phyloP scores from a whole-genome alignment of 495 filamentous ascomycete species.

The Parmelia sp. region DNA sequence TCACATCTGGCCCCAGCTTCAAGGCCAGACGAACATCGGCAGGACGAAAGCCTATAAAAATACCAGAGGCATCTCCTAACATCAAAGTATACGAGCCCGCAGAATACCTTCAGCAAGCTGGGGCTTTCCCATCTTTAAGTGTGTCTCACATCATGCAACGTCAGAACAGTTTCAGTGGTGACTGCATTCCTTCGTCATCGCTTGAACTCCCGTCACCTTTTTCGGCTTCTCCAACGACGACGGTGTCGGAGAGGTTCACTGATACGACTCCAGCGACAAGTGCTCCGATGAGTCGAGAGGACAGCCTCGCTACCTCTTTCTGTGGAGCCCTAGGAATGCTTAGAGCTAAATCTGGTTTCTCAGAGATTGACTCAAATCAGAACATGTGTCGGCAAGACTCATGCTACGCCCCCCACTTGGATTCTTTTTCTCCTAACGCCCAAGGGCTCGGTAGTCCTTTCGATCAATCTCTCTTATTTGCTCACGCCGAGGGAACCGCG shows the following conservation, averaged over 20 bases:
- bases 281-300: not conserved
- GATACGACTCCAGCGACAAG: not conserved
- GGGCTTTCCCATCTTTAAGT: not conserved
- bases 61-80: not conserved
- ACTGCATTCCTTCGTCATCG: not conserved
- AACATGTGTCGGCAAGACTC: not conserved
- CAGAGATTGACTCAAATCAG: not conserved
- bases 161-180: not conserved
- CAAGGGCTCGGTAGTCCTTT: not conserved
- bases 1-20: not conserved
- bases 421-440: not conserved
- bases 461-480: not conserved
- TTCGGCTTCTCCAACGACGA: not conserved
- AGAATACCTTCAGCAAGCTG: not conserved
- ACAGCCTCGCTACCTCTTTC: not conserved
- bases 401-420: not conserved
- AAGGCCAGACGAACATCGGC: not conserved
- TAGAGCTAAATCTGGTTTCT: not conserved
- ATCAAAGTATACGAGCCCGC: not conserved
- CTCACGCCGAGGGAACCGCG: slow-evolving; percentile 1
- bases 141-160: no score
- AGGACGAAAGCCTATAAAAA: not conserved
- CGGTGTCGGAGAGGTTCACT: not conserved
- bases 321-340: not conserved
- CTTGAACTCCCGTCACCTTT: not conserved